Conservation (phyloP, 208 protist genomes). For the Kentomonas sorsogonicus region DNA sequence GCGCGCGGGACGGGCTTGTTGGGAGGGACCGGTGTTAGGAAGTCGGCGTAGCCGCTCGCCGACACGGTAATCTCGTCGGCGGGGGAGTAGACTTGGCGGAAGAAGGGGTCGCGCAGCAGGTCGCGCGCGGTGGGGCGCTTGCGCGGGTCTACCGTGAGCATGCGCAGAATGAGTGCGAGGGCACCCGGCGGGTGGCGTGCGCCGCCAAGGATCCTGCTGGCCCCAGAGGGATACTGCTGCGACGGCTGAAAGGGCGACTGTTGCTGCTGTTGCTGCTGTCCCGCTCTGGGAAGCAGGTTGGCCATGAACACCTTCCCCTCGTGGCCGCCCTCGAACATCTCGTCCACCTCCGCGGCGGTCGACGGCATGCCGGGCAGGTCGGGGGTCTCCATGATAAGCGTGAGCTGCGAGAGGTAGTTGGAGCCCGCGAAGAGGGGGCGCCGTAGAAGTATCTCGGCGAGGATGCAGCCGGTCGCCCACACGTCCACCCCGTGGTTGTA, state of each 20-base stretch:
- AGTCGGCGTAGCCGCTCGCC: no score
- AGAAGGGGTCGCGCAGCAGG: constrained; percentile 61
- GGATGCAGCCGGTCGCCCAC: constrained; percentile 56
- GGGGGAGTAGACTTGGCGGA: constrained; percentile 28
- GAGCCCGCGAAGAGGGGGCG: constrained; percentile 89
- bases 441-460: constrained; percentile 86
- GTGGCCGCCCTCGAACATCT: constrained; percentile 47
- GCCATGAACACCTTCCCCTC: constrained; percentile 66
- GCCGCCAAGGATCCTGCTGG: no score
- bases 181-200: constrained; percentile 30
- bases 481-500: constrained; percentile 93
- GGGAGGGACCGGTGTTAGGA: no score
- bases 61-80: constrained; percentile 59
- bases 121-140: constrained; percentile 56
- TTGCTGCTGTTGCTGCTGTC: constrained; percentile 8
- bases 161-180: constrained; percentile 35
- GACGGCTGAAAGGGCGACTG: constrained; percentile 2
- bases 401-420: constrained; percentile 59
- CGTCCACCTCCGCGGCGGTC: constrained; percentile 61
- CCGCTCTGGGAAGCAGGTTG: constrained; percentile 28
- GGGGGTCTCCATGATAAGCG: constrained; percentile 41
- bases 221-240: constrained; percentile 11
- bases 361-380: constrained; percentile 85
- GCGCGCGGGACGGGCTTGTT: no score
- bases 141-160: constrained; percentile 52